Percentiles rank a stretch among this genome's conserved stretches.
Evolutionary conservation across 345 rosid species (phyloP).

Genomic region (Jatropha curcas): DNA sequence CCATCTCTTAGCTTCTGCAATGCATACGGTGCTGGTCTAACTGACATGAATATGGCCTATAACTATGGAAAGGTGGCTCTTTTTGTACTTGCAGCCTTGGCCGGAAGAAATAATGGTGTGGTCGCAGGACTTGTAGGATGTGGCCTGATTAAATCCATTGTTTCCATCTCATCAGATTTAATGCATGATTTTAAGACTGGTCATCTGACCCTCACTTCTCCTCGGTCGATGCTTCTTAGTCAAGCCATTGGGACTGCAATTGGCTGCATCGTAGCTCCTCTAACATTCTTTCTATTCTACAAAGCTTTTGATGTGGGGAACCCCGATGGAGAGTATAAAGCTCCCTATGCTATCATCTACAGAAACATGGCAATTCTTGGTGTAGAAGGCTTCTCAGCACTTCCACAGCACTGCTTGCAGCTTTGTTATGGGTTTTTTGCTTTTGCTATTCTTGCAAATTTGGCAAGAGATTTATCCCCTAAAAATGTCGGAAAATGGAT

Average conservation of each 20-base stretch:
- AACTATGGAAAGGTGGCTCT: constrained; percentile 93
- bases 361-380: constrained; percentile 95
- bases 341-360: constrained; percentile 87
- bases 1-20: constrained; percentile 95
- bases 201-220: constrained; percentile 89
- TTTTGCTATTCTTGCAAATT: constrained; percentile 67
- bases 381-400: constrained; percentile 92
- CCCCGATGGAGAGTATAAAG: constrained; percentile 89
- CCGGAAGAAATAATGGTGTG: constrained; percentile 65
- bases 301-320: constrained; percentile 89
- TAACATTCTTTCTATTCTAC: constrained; percentile 79
- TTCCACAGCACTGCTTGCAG: constrained; percentile 79
- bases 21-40: constrained; percentile 92
- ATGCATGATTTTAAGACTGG: constrained; percentile 97
- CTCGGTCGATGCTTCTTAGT: constrained; percentile 82
- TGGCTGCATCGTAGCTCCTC: constrained; percentile 88
- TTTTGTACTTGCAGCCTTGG: constrained; percentile 73
- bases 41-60: constrained; percentile 97
- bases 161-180: constrained; percentile 80
- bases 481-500: constrained; percentile 55
- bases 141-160: constrained; percentile 84
- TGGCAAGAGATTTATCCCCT: constrained; percentile 60
- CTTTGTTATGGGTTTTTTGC: constrained; percentile 81
- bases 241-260: constrained; percentile 85
- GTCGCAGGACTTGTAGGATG: constrained; percentile 89